Evolutionary conservation across 129 eudicot species (phyloP).

Genomic region (Flaveria ramosissima): DNA sequence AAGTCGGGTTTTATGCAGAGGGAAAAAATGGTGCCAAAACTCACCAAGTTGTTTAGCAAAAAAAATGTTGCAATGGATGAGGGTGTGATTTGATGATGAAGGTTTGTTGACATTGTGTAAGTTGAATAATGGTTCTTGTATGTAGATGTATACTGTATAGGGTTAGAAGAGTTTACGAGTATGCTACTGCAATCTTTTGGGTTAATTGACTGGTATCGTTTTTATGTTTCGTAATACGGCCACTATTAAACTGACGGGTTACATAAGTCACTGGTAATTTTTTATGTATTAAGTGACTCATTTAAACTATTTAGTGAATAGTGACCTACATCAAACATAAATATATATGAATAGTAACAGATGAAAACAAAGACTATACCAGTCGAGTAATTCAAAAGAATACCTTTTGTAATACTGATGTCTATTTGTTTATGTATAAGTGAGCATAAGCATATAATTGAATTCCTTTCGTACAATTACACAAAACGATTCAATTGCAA

Average conservation of each 20-base stretch:
- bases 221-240: not conserved
- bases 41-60: too few relatives aligned
- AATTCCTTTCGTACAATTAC: too few relatives aligned
- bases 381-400: not conserved
- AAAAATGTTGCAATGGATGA: slow-evolving; percentile 32
- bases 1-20: slow-evolving; percentile 17
- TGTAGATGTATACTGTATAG: slow-evolving; percentile 31
- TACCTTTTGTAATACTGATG: not conserved
- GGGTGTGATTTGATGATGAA: slow-evolving; percentile 18
- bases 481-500: too few relatives aligned
- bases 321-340: too few relatives aligned
- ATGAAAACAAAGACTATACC: not conserved
- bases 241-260: not conserved
- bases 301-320: not conserved
- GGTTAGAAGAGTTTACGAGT: slow-evolving; percentile 2
- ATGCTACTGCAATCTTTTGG: not conserved
- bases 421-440: not conserved
- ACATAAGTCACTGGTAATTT: not conserved
- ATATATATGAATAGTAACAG: too few relatives aligned
- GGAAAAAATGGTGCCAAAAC: slow-evolving; percentile 46
- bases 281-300: not conserved
- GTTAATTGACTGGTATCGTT: slow-evolving; percentile 6
- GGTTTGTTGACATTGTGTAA: slow-evolving; percentile 23
- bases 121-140: slow-evolving; percentile 33
- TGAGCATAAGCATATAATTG: not conserved